These are phyloP conservation scores for Davidsoniella neocaledoniae DNA, from an alignment of 2,329 filamentous ascomycete genomes.

Conservation along the genomic window DNA sequence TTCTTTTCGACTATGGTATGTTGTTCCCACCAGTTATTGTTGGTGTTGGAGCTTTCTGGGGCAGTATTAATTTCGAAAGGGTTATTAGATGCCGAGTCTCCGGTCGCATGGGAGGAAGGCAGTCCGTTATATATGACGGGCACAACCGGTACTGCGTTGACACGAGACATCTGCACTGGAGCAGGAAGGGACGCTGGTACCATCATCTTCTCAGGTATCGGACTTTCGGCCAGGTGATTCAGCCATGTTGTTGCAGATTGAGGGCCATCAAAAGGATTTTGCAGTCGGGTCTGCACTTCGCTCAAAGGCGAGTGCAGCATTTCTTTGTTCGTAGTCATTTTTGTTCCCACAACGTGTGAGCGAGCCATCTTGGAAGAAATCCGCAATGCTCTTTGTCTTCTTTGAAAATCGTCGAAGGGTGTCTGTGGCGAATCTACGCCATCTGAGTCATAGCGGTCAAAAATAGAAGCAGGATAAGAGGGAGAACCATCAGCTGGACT, in stretches of 20 bases:
- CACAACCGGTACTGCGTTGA: slow-evolving; percentile 4
- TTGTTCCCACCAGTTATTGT: slow-evolving; percentile 8
- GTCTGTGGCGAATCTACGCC: slow-evolving; percentile 3
- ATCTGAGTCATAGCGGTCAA: slow-evolving; percentile 6
- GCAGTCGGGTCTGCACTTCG: neutral
- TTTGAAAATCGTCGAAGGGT: neutral
- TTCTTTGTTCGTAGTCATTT: slow-evolving; percentile 5
- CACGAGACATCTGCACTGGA: neutral
- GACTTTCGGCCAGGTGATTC: slow-evolving; percentile 9
- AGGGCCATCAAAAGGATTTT: slow-evolving; percentile 1
- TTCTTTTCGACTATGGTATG: slow-evolving; percentile 4
- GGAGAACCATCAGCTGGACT: slow-evolving; percentile 1
- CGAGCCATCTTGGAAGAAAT: neutral
- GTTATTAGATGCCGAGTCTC: too few species aligned
- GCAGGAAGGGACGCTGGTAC: slow-evolving; percentile 4
- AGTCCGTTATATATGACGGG: slow-evolving; percentile 2
- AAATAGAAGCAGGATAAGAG: slow-evolving; percentile 12
- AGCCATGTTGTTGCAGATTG: slow-evolving; percentile 7
- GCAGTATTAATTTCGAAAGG: too few species aligned
- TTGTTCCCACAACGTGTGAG: neutral
- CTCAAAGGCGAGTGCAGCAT: slow-evolving; percentile 1
- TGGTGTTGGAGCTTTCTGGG: neutral
- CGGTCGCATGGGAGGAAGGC: too few species aligned
- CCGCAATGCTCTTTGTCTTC: neutral
- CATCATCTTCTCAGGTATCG: slow-evolving; percentile 4